Base-by-base conservation (phyloP, 2,329 filamentous ascomycete genomes). In the Penicillium griseofulvum region DNA sequence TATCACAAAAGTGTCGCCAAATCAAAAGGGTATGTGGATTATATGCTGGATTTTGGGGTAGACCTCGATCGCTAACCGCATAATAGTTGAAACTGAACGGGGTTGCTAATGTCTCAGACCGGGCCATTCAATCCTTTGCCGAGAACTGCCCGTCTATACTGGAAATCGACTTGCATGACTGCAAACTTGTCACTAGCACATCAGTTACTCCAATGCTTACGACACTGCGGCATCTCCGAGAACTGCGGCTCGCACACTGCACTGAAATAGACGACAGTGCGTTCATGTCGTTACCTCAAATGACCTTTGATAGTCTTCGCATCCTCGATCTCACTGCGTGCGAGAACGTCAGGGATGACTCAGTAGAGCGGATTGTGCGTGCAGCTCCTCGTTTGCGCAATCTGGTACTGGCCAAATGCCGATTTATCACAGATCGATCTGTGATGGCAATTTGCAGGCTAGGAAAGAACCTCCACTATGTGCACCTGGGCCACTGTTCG, bases 271-370 rank as follows among this genome's bases (percentile, higher is more conserved):
- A 89, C 57, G 92, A 97, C 69, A 77, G 81, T n/a, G 93, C 94
- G 5, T 99, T 99, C 76, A 80, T 96, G 52, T 83, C 85, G 48
- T 81, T 97, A 1, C 37, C 44, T 24, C 0, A 73, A 80, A 1
- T 81, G 55, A 83, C 81, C 0, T 96, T 91, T 71, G 93, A 97
- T 58, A 89, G 91, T 61, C 83, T 99, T 42, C 87, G 94, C 24
- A 97, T 97, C 54, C 82, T 99, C 39, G 94, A 99, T 68, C 81
- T 99, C 19, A 97, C 94, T 0, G 94, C 90, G 22, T 97, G 93
- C 73, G 80, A 84, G 38, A 86, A 88, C 57, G 78, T 99, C 55
- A 91, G 90, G 31, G 94, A 99, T 70, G 86, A 87, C 39, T 90
- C 91, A 12, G 89, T 99, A 3, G 87, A 91, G 67, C 91, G 87